phyloP scores from a whole-genome alignment of 805 yeast genomes.

The Lipomyces japonicus region DNA sequence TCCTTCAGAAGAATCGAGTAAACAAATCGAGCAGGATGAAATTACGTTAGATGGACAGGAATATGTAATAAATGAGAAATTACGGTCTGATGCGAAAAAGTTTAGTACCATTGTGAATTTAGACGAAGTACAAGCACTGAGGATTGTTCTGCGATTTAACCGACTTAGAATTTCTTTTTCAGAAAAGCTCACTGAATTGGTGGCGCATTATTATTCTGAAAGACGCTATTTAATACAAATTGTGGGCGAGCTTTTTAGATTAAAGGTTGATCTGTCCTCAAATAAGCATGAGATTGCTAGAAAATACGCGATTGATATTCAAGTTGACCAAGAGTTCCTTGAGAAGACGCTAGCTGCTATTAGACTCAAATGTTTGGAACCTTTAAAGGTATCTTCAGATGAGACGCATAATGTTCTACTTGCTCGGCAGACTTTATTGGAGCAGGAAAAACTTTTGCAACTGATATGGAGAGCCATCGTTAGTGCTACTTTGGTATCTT shows the following conservation, averaged over 20 bases:
- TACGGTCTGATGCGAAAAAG: slow-evolving; percentile 17
- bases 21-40: slow-evolving; percentile 1
- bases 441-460: slow-evolving; percentile 13
- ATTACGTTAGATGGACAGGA: slow-evolving; percentile 7
- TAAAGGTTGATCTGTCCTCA: neutral
- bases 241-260: slow-evolving; percentile 17
- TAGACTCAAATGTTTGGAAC: neutral
- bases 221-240: slow-evolving; percentile 23
- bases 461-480: slow-evolving; percentile 3
- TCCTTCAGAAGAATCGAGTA: slow-evolving; percentile 3
- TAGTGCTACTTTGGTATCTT: slow-evolving; percentile 3
- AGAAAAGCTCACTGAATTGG: slow-evolving; percentile 6
- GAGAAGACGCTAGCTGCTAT: slow-evolving; percentile 8
- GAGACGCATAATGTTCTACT: slow-evolving; percentile 5
- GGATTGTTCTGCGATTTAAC: slow-evolving; percentile 19
- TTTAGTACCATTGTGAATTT: slow-evolving; percentile 17
- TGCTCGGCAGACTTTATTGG: slow-evolving; percentile 13
- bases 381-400: slow-evolving; percentile 2
- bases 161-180: slow-evolving; percentile 12
- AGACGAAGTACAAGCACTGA: slow-evolving; percentile 23
- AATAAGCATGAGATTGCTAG: slow-evolving; percentile 7
- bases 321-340: slow-evolving; percentile 11
- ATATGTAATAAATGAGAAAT: slow-evolving; percentile 4
- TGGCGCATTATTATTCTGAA: slow-evolving; percentile 25
- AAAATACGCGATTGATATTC: slow-evolving; percentile 13